A percentile compares a stretch with the other conserved stretches of the same genome.
phyloP scores from a whole-genome alignment of 78 protist species.

The Polysphondylium violaceum region DNA sequence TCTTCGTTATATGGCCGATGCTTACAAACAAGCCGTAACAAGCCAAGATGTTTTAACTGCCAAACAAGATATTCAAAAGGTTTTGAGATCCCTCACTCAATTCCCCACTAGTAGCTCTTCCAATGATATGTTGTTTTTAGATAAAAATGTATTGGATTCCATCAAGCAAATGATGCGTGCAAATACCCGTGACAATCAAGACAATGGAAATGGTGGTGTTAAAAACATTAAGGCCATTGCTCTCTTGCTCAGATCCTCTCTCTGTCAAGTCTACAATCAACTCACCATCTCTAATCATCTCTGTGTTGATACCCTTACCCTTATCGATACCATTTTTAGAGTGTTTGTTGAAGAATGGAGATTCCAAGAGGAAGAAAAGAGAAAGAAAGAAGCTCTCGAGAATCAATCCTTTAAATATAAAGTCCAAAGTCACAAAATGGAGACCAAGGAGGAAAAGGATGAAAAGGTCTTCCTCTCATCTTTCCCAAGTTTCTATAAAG shows the following conservation, averaged over 20 bases:
- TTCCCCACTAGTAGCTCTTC: conserved; percentile 18
- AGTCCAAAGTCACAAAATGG: conserved; percentile 71
- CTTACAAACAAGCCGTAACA: conserved; percentile 21
- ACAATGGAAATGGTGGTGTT: conserved; percentile 1
- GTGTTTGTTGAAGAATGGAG: conserved; percentile 55
- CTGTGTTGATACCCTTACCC: not conserved
- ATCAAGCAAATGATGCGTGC: conserved; percentile 34
- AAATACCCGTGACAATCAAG: conserved; percentile 2
- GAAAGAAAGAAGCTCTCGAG: conserved; percentile 32
- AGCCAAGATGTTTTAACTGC: not conserved
- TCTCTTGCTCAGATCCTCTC: conserved; percentile 20
- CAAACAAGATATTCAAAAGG: conserved; percentile 46
- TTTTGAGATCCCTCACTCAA: conserved; percentile 1
- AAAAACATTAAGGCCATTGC: conserved; percentile 23
- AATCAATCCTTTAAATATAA: conserved; percentile 51
- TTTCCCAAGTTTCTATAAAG: conserved; percentile 84
- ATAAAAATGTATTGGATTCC: not conserved
- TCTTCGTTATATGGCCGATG: conserved; percentile 58
- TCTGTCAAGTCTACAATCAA: conserved; percentile 27
- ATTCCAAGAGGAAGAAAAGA: conserved; percentile 60
- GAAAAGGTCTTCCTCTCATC: conserved; percentile 53
- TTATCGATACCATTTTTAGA: conserved; percentile 74
- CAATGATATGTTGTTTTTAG: conserved; percentile 2
- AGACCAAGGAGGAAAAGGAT: conserved; percentile 73
- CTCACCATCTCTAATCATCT: conserved; percentile 17